phyloP scores from a whole-genome alignment of 2,329 filamentous ascomycete genomes.

The Aspergillus ibericus region DNA sequence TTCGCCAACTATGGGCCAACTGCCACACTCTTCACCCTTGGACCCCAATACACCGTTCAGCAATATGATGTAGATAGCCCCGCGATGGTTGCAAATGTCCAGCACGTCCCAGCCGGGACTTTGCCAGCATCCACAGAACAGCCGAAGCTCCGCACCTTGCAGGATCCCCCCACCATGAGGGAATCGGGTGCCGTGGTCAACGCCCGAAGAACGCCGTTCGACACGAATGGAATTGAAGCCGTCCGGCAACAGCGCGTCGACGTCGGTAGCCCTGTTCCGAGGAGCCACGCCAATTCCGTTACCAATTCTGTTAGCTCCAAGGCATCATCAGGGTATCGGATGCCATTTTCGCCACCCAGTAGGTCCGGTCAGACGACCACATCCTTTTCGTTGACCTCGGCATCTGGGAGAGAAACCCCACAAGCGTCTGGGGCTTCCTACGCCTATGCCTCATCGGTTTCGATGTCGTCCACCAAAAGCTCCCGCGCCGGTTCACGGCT shows the following conservation, averaged over 20 bases:
- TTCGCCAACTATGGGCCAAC: conserved; percentile 86
- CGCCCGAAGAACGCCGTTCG: conserved; percentile 71
- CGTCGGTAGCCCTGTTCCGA: conserved; percentile 66
- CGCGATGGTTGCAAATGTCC: conserved; percentile 80
- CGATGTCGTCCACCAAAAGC: conserved; percentile 49
- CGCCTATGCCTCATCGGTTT: conserved; percentile 45
- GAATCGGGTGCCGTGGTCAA: conserved; percentile 74
- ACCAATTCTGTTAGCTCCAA: conserved; percentile 62
- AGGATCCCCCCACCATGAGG: conserved; percentile 57
- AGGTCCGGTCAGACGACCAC: conserved; percentile 47
- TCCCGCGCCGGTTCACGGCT: conserved; percentile 63
- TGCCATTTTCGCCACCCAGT: conserved; percentile 43
- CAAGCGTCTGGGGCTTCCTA: conserved; percentile 45
- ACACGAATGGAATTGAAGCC: conserved; percentile 64
- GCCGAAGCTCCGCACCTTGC: conserved; percentile 31
- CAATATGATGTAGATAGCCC: conserved; percentile 91
- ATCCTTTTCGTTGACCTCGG: conserved; percentile 46
- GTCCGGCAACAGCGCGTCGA: conserved; percentile 63
- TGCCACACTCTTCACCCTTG: conserved; percentile 88
- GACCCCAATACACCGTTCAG: conserved; percentile 83
- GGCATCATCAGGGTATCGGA: conserved; percentile 51
- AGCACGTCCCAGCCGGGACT: conserved; percentile 76
- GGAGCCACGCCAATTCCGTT: conserved; percentile 61
- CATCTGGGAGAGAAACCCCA: conserved; percentile 34
- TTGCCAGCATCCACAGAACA: conserved; percentile 82